Base-by-base conservation (phyloP, 2,329 filamentous ascomycete species). In the Celoporthe dispersa region DNA sequence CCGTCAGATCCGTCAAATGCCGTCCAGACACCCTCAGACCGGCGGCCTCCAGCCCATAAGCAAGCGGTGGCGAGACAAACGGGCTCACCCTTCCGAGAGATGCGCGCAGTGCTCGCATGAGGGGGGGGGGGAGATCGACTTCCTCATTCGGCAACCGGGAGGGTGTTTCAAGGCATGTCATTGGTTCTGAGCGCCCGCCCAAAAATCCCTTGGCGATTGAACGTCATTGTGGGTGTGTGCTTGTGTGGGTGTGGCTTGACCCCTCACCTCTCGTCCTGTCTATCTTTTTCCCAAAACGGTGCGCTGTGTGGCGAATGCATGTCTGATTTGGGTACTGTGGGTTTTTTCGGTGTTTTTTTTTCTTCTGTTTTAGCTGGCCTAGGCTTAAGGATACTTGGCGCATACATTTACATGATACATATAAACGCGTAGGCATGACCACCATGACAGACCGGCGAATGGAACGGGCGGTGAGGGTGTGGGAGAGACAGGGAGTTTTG, bases 21-120 rank as follows among this genome's bases (percentile, higher is more conserved):
- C 19, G 19, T n/a, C 51, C 9, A 16, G 51, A 28, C 25, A 55
- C n/a, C 61, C 37, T 63, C 37, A 48, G 11, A 35, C 8, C 61
- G 68, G 70, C 68, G 70, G 70, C 70, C 70, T 71, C 70, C 64
- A 69, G 57, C 61, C 59, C 60, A 60, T 8, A 48, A 19, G 11
- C 16, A 48, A 60, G 53, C 11, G 65, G 70, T 71, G 70, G 68
- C 70, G 64, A 71, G 66, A 2, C n/a, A 19, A n/a, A 19, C 35
- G 5, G 7, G 22, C n/a, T n/a, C 2, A 22, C n/a, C 19, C 22
- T n/a, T n/a, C 44, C 44, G 44, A n/a, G 2, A n/a, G 16, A 41
- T 41, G 16, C 12, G 39, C 39, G 14, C 14, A 41, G 39, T 41
- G 14, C 14, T 41, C 39, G 12, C 14, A n/a, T 5, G 37, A 12